Evolutionary conservation across 805 yeast genomes (phyloP), one percentile per base, ranked within the genome.

Genomic region (Wickerhamomyces xylosicus): DNA sequence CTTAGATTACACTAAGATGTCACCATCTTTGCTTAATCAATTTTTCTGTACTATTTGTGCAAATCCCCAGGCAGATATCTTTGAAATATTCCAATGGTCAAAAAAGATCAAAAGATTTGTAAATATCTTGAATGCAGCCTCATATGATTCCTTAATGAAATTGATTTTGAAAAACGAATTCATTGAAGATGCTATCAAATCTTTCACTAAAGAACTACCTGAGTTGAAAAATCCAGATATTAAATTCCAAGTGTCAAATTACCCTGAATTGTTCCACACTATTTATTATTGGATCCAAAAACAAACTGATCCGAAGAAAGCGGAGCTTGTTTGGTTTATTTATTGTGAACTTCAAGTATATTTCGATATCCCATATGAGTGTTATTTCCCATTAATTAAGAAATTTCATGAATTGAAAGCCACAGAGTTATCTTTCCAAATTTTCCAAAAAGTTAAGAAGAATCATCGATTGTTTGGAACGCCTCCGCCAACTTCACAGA

Each of bases 361-460:
- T 38, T 79, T 81, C 52, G 34, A 60, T 25, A 64, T 80, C 2
- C 83, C 87, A 0, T 71, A 59, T 46, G 78, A 77, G 5, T 60
- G 72, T 4, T 80, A 78, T 50, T 62, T 72, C 19, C 79, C 80
- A 2, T 60, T 78, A 2, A 69, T 83, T 63, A 58, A 66, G 45
- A 71, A 69, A 49, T 77, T 81, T 47, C 69, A 81, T 43, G 43
- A 45, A 9, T 58, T 70, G 14, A 67, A 65, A 20, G 61, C 82
- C 28, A 75, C 84, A 19, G 74, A 78, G 46, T 76, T 78, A 10
- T 76, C 89, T 1, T 63, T 80, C 38, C 58, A 67, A 20, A 66
- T 82, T 13, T 80, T 83, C 58, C 70, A 80, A 40, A 74, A 71
- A 41, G 59, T 81, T 59, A 72, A 78, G 45, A 64, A 64, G 47